Conservation (phyloP, 495 filamentous ascomycete genomes). For the Aspergillus egyptiacus region DNA sequence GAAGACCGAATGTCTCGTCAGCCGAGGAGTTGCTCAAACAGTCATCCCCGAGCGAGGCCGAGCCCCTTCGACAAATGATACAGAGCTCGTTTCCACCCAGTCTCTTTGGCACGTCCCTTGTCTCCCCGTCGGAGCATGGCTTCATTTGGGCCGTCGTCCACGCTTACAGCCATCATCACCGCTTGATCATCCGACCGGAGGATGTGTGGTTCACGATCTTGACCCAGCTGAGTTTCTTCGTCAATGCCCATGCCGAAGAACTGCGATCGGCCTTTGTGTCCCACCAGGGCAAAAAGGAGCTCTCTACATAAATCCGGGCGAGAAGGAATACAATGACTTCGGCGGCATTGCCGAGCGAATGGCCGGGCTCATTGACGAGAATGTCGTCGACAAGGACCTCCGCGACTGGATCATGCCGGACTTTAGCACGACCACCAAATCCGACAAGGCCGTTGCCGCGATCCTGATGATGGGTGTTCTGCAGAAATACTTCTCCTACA, state of each 20-base stretch:
- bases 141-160: constrained; percentile 45
- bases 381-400: constrained; percentile 30
- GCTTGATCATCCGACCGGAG: constrained; percentile 52
- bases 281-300: constrained; percentile 39
- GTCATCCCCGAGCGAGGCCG: background rate
- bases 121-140: constrained; percentile 40
- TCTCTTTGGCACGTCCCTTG: background rate
- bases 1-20: background rate
- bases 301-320: constrained; percentile 14
- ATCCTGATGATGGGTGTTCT: constrained; percentile 39
- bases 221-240: constrained; percentile 47
- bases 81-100: constrained; percentile 3
- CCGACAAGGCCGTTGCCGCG: constrained; percentile 27
- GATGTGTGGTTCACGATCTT: constrained; percentile 58
- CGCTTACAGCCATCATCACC: constrained; percentile 50
- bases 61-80: background rate
- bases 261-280: constrained; percentile 39
- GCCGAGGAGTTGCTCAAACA: background rate
- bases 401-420: constrained; percentile 36
- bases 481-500: constrained; percentile 37
- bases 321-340: constrained; percentile 16
- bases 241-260: constrained; percentile 44
- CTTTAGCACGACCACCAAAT: constrained; percentile 37
- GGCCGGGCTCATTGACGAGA: constrained; percentile 27
- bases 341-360: constrained; percentile 21